Conservation (phyloP, 305 asterid genomes). For the Withania somnifera region DNA sequence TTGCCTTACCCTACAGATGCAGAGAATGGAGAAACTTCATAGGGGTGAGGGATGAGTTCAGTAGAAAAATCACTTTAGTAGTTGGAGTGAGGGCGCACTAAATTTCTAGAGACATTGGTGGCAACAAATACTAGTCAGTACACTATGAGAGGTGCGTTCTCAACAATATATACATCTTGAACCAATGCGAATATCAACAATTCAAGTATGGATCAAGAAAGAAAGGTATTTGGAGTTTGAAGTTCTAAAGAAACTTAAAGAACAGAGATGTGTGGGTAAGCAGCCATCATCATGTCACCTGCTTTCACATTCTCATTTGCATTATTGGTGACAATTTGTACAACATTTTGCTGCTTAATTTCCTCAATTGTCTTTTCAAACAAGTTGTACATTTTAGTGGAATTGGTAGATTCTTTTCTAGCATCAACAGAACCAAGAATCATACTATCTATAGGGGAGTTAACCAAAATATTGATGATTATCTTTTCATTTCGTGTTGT, state of each 20-base stretch:
- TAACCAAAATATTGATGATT: no score
- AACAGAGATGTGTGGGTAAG: no score
- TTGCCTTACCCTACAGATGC: neutral
- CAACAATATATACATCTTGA: neutral
- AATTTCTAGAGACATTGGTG: neutral
- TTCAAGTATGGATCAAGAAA: neutral
- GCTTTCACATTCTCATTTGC: no score
- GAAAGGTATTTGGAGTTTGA: neutral
- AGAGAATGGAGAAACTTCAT: neutral
- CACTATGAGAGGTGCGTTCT: neutral
- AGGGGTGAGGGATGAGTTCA: neutral
- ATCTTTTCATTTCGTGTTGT: no score
- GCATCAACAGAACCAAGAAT: no score
- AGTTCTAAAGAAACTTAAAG: neutral
- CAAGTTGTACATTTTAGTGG: no score
- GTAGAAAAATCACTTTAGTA: neutral
- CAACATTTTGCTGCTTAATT: no score
- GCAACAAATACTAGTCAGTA: neutral
- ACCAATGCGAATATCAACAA: neutral
- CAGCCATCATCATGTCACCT: no score
- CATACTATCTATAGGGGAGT: no score
- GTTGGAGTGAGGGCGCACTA: neutral
- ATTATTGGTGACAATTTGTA: no score
- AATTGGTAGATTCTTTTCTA: no score
- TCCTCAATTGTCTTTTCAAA: no score